Evolutionary conservation across 129 eudicot genomes (phyloP).

Genomic region (Scalesia atractyloides): DNA sequence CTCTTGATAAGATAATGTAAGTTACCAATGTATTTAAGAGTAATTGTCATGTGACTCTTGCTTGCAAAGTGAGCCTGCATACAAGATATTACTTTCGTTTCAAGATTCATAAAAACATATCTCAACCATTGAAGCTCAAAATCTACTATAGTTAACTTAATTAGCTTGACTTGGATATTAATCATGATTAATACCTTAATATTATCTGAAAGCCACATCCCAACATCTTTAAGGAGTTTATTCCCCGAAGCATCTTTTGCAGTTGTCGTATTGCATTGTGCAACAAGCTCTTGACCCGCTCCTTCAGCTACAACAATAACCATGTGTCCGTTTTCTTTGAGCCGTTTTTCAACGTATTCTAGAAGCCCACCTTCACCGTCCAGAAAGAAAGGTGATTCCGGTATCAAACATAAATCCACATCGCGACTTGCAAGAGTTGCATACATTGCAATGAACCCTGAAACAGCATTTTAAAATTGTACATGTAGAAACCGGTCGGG

Average conservation of each 20-base stretch:
- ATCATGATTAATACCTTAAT: slow-evolving; percentile 63
- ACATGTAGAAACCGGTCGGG: neutral
- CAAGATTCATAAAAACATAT: neutral
- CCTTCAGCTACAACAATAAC: slow-evolving; percentile 97
- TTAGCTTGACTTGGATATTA: slow-evolving; percentile 27
- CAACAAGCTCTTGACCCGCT: slow-evolving; percentile 84
- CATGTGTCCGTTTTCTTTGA: slow-evolving; percentile 94
- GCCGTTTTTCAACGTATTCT: slow-evolving; percentile 65
- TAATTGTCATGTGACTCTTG: slow-evolving; percentile 37
- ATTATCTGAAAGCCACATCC: slow-evolving; percentile 79
- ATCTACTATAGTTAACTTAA: slow-evolving; percentile 18
- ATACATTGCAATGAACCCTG: slow-evolving; percentile 96
- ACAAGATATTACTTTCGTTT: neutral
- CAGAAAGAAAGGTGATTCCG: slow-evolving; percentile 88
- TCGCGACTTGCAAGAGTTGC: slow-evolving; percentile 97
- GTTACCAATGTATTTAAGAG: slow-evolving; percentile 70
- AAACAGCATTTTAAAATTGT: slow-evolving; percentile 24
- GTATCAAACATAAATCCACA: slow-evolving; percentile 91
- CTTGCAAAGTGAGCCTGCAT: slow-evolving; percentile 65
- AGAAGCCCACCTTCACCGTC: slow-evolving; percentile 87
- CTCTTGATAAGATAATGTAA: slow-evolving; percentile 1
- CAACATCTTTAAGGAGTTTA: slow-evolving; percentile 80
- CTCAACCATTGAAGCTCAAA: neutral
- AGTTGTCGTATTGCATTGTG: slow-evolving; percentile 35
- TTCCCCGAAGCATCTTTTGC: slow-evolving; percentile 91